A percentile compares a stretch with the other conserved stretches of the same genome.
phyloP scores from a whole-genome alignment of 176 grass and related monocot genomes.

The bread wheat (Triticum aestivum) region DNA sequence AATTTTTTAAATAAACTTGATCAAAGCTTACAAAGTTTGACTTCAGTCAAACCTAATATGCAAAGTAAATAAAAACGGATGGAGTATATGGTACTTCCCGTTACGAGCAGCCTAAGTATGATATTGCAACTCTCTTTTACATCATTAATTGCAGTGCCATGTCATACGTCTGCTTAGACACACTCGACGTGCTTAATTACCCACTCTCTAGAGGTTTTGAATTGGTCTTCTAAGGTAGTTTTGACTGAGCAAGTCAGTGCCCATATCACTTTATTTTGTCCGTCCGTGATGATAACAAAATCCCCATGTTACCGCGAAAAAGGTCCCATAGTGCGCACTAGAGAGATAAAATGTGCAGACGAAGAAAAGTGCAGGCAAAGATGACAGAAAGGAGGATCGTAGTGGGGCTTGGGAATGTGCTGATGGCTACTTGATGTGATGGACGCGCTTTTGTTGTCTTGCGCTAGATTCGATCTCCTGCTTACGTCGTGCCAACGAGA shows the following conservation, averaged over 20 bases:
- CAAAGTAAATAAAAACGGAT: no score
- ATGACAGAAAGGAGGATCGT: conserved; percentile 23
- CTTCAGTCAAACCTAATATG: no score
- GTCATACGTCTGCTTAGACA: no score
- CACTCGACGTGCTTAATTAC: neutral
- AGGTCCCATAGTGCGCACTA: conserved; percentile 28
- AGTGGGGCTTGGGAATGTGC: conserved; percentile 36
- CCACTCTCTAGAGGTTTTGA: neutral
- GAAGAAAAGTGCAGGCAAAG: conserved; percentile 4
- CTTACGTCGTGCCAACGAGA: conserved; percentile 20
- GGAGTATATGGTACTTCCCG: no score
- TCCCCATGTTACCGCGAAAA: neutral
- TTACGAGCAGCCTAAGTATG: no score
- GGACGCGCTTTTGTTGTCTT: neutral
- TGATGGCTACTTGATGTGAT: neutral
- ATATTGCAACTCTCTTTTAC: no score
- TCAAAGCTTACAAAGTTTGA: no score
- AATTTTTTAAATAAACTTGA: no score
- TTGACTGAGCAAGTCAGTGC: neutral
- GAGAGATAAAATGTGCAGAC: conserved; percentile 3
- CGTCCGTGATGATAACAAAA: neutral
- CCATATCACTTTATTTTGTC: neutral
- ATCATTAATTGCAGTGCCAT: no score
- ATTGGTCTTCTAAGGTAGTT: no score
- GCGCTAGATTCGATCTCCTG: neutral